A percentile compares a stretch with the other conserved stretches of the same genome.
Evolutionary conservation across 2,329 filamentous ascomycete genomes (phyloP).

Genomic region (Epichloe festucae): DNA sequence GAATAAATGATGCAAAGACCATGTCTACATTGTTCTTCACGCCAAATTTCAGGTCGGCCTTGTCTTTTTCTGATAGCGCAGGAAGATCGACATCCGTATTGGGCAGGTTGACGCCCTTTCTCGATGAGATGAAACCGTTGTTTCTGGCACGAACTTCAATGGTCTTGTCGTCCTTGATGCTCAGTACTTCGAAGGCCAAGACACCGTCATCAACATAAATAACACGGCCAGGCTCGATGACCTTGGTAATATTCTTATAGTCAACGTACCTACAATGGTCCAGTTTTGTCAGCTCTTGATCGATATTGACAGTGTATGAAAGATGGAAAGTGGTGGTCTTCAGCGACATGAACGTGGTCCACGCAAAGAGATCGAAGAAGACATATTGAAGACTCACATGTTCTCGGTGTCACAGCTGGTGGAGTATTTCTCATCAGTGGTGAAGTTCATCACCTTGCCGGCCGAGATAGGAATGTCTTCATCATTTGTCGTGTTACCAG

Average conservation of each 20-base stretch:
- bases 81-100: conserved; percentile 98
- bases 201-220: conserved; percentile 99
- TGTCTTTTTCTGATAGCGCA: conserved; percentile 95
- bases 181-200: conserved; percentile 85
- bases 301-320: not conserved
- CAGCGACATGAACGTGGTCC: not conserved
- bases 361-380: not conserved
- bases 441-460: conserved; percentile 84
- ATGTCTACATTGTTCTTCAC: conserved; percentile 99
- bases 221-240: conserved; percentile 78
- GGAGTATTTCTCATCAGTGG: conserved; percentile 88
- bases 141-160: conserved; percentile 79
- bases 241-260: conserved; percentile 99
- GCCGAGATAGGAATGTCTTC: conserved; percentile 79
- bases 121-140: conserved; percentile 97
- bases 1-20: conserved; percentile 98
- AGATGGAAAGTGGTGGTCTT: too few relatives aligned
- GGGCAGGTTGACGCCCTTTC: conserved; percentile 98
- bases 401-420: conserved; percentile 76
- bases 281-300: not conserved
- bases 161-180: conserved; percentile 79
- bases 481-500: conserved; percentile 62
- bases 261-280: conserved; percentile 63
- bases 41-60: conserved; percentile 83
- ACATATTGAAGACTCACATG: conserved; percentile 52